Base-by-base conservation (phyloP, 106 monocot genomes). In the Allium cepa region DNA sequence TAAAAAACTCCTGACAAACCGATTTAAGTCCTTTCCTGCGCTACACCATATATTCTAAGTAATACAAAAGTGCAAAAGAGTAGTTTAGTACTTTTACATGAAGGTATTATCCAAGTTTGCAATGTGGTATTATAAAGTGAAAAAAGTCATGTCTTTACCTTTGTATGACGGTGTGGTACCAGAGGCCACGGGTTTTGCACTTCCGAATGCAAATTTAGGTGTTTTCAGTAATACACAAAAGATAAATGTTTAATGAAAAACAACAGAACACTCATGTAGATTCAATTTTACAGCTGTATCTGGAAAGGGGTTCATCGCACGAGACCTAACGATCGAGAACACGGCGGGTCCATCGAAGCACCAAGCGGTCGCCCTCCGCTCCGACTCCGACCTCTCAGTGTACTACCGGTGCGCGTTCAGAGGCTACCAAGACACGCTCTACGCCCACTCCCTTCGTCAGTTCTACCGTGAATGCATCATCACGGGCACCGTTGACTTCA, bases 361-460 rank as follows among this genome's bases (percentile, higher is more conserved):
- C 77, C 93, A 93, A 68, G 93, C 93, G 9, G 93, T 93, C 53
- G 93, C 93, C 11, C 83, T 93, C 17, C 79, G 93, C 2, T 75
- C 82, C 1, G 80, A 85, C 85, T 88, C 92, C 47, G 92, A 92
- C 77, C 85, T 85, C 67, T 85, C 92, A 16, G 84, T 79, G 47
- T 85, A 64, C 82, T 88, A 80, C 76, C 77, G 85, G 11, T 82
- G 82, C 62, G 72, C 73, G 52, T 62, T 88, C 47, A 51, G 46
- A 9, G 92, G 82, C 49, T 88, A 88, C 69, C 92, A 92, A 53
- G 92, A 92, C 82, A 86, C 93, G 2, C 93, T 93, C 56, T 93
- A 93, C 68, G 81, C 89, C 22, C 88, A 93, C 79, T 76, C 88
- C 26, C 88, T 88, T 68, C 88, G 88, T 9, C 92, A 93, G 72